A percentile compares a stretch with the other conserved stretches of the same genome.
Evolutionary conservation across 768 basidiomycete species (phyloP).

Genomic region (Suillus subaureus): DNA sequence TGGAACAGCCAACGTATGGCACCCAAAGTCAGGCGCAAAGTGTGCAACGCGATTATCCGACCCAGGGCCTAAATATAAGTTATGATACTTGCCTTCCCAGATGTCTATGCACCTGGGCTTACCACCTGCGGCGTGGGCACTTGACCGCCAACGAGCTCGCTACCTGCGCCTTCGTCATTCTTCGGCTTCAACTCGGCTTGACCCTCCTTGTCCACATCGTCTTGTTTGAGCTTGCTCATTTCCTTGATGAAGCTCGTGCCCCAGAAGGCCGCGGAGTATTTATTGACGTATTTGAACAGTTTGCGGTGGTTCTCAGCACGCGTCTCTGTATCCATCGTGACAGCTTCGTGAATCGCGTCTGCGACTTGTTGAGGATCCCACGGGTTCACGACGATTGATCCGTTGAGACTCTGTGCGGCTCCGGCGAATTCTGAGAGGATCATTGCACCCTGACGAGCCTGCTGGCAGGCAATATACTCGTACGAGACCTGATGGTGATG

Average conservation of each 20-base stretch:
- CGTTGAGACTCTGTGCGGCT: constrained; percentile 94
- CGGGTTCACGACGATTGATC: constrained; percentile 96
- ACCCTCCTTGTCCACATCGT: constrained; percentile 36
- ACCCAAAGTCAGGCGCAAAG: constrained; percentile 18
- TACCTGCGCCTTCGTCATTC: constrained; percentile 40
- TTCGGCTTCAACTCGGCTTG: constrained; percentile 37
- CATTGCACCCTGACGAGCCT: constrained; percentile 91
- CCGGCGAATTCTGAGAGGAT: constrained; percentile 99
- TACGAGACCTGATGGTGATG: constrained; percentile 80
- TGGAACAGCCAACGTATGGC: constrained; percentile 38
- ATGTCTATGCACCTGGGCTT: constrained; percentile 35
- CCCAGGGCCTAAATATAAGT: constrained; percentile 33
- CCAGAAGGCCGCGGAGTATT: constrained; percentile 93
- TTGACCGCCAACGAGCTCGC: constrained; percentile 41
- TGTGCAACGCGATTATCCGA: constrained; percentile 29
- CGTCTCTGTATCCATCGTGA: constrained; percentile 81
- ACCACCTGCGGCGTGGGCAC: constrained; percentile 38
- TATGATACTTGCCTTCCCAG: constrained; percentile 26
- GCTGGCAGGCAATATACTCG: constrained; percentile 96
- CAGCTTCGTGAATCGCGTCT: constrained; percentile 94
- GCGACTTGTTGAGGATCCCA: constrained; percentile 99
- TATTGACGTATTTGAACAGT: constrained; percentile 94
- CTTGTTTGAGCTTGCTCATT: constrained; percentile 64
- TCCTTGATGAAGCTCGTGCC: constrained; percentile 88
- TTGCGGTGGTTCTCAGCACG: constrained; percentile 95